phyloP scores from a whole-genome alignment of 176 grass and related monocot species.

The Echinochloa phyllopogon region DNA sequence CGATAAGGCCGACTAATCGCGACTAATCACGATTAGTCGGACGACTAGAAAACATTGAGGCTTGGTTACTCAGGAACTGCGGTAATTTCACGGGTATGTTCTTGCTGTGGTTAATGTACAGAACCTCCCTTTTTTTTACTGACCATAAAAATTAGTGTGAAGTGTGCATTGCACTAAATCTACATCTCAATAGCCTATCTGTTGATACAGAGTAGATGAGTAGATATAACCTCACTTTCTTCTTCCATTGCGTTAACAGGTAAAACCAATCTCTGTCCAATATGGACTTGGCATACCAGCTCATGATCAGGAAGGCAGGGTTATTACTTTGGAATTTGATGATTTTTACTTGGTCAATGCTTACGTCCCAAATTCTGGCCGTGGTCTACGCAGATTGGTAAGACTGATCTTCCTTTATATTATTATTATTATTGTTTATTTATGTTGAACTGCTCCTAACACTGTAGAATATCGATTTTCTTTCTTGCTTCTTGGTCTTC shows the following conservation, averaged over 20 bases:
- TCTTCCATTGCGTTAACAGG: slow-evolving; percentile 51
- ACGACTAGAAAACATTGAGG: no score
- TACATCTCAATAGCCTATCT: not conserved
- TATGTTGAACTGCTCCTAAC: slow-evolving; percentile 26
- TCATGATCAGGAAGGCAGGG: slow-evolving; percentile 83
- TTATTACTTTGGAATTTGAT: slow-evolving; percentile 92
- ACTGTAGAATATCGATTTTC: slow-evolving; percentile 6
- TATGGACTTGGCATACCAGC: slow-evolving; percentile 69
- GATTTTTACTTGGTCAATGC: slow-evolving; percentile 80
- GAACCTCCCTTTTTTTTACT: slow-evolving; percentile 5
- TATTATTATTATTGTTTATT: slow-evolving; percentile 20
- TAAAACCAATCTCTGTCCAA: slow-evolving; percentile 78
- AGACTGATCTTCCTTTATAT: not conserved
- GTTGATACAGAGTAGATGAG: slow-evolving; percentile 10
- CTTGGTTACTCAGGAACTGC: slow-evolving; percentile 61
- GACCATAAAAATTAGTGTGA: not conserved
- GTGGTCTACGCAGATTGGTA: slow-evolving; percentile 71
- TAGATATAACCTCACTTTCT: slow-evolving; percentile 8
- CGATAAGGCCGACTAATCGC: no score
- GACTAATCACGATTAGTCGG: no score
- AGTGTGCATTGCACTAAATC: not conserved
- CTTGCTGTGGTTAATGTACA: not conserved
- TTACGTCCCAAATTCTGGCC: slow-evolving; percentile 93
- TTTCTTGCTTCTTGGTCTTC: slow-evolving; percentile 37
- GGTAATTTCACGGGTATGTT: slow-evolving; percentile 51